Conservation (phyloP, 768 basidiomycete genomes). For the Kwoniella dendrophila region DNA sequence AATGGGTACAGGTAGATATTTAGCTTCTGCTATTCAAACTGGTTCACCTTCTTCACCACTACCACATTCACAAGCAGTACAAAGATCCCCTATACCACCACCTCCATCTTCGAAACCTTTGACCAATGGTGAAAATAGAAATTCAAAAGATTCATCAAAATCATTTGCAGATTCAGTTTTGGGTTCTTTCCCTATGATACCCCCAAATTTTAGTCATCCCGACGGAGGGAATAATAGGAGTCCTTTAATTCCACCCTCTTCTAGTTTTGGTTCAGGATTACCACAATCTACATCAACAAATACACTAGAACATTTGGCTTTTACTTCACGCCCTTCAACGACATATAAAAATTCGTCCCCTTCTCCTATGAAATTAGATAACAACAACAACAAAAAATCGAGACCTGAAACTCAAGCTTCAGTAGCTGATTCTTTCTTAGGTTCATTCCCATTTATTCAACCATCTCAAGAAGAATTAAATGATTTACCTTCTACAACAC, state of each 20-base stretch:
- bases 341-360: conserved; percentile 9
- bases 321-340: conserved; percentile 23
- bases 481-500: conserved; percentile 33
- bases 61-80: neutral
- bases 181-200: conserved; percentile 53
- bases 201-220: conserved; percentile 25
- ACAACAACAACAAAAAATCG: neutral
- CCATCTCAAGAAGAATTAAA: conserved; percentile 41
- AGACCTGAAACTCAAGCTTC: conserved; percentile 39
- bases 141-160: conserved; percentile 38
- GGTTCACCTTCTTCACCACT: conserved; percentile 9
- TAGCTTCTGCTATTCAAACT: conserved; percentile 25
- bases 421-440: conserved; percentile 44
- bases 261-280: conserved; percentile 12
- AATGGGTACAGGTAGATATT: conserved; percentile 41
- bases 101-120: too few species aligned
- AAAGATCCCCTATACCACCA: neutral
- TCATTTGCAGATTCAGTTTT: conserved; percentile 51
- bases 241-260: neutral
- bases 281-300: conserved; percentile 39
- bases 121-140: too few species aligned
- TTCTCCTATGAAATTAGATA: neutral
- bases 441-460: conserved; percentile 45
- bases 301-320: conserved; percentile 33
- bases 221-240: too few species aligned